Evolutionary conservation across 345 rosid genomes (phyloP), one percentile per base, ranked within the genome.

Genomic region (Sisymbrium irio): DNA sequence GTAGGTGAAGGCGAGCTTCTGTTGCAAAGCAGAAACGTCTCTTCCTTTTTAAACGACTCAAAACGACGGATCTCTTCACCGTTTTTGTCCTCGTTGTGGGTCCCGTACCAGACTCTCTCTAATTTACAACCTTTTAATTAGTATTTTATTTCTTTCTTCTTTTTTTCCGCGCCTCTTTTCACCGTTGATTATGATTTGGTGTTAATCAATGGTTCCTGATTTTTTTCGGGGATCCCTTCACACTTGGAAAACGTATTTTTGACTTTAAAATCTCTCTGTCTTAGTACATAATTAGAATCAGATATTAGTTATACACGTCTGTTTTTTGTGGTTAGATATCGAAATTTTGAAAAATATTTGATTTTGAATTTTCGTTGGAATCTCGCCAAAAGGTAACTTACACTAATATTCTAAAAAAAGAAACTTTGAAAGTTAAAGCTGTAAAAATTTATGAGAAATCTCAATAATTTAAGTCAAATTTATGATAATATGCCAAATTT

Each of bases 1-100:
- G 71, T 51, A 51, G 80, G 53, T 46, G 80, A 64, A 70, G 80
- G 75, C 77, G 58, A 77, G 73, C 68, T 77, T 77, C 62, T 71
- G 80, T 50, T 77, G 77, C 68, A 65, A 35, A 57, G 35, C 6
- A 58, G 73, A 77, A 41, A 65, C 73, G 73, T 64, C 37, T 57
- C 67, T 64, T 13, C 40, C 50, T 4, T 56, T 71, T 65, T 65
- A 71, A 15, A 71, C 57, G 4, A 20, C 10, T 40, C 13, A 5
- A 77, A 77, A 77, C 77, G 80, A 71, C 80, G 15, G 15, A 7
- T 17, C 15, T 3, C 30, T 72, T 5, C 35, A 2, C 53, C 80
- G 80, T 77, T 77, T 77, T 22, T 2, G 57, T 3, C 1, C 7
- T 22, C 13, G 2, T 50, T 50, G 56, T 75, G 78, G 78, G 74